Evolutionary conservation across 352 stramenopile species (phyloP).

Genomic region (Halophytophthora batemanensis): DNA sequence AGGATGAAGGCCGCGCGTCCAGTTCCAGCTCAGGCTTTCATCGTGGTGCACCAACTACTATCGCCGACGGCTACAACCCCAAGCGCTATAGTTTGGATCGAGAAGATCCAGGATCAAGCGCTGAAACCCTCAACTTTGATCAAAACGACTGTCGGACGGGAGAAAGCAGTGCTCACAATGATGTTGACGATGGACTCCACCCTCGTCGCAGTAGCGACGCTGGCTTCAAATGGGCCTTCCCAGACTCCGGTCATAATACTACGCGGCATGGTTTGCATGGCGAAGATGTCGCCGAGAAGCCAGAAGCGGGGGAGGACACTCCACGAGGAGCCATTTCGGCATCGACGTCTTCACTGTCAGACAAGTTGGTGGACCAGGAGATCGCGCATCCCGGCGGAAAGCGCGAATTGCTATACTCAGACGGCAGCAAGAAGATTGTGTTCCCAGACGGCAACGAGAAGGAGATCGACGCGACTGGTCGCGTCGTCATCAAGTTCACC

Average conservation of each 20-base stretch:
- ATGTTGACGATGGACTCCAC: conserved; percentile 1
- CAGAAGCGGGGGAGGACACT: conserved; percentile 5
- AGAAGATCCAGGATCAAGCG: conserved; percentile 12
- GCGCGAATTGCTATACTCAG: conserved; percentile 50
- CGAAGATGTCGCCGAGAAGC: background rate
- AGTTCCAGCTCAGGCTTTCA: conserved; percentile 4
- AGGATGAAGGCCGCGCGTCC: conserved; percentile 2
- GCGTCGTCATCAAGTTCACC: conserved; percentile 87
- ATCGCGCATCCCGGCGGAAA: conserved; percentile 58
- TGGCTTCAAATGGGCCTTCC: conserved; percentile 20
- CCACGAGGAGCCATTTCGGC: conserved; percentile 1
- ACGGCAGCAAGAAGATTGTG: conserved; percentile 69
- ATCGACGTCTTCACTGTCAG: conserved; percentile 12
- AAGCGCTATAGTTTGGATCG: conserved; percentile 33
- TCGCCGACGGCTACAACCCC: conserved; percentile 23
- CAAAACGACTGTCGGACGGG: too few relatives aligned
- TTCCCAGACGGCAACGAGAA: conserved; percentile 95
- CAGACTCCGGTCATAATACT: conserved; percentile 8
- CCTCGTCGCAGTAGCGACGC: background rate
- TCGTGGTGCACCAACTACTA: conserved; percentile 8
- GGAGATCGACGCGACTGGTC: conserved; percentile 87
- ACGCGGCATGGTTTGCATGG: conserved; percentile 1
- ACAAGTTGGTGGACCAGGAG: conserved; percentile 31
- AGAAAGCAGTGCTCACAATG: background rate
- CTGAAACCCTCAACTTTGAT: too few relatives aligned